phyloP scores from a whole-genome alignment of 129 eudicot species.

The Helianthus annuus region HanXRQr2.0-SUNRISE NC_035445.2:151991397-151991896 shows the following conservation, averaged over 20 bases:
- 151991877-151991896: too few relatives aligned
- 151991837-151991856: background rate
- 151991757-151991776: background rate
- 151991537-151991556: slow-evolving; percentile 24
- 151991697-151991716: background rate
- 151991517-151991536: slow-evolving; percentile 19
- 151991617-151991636: background rate
- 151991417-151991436: slow-evolving; percentile 17
- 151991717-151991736: slow-evolving; percentile 2
- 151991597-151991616: background rate
- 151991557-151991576: background rate
- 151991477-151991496: slow-evolving; percentile 9
- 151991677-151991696: slow-evolving; percentile 9
- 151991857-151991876: background rate
- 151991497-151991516: slow-evolving; percentile 29
- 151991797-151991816: background rate
- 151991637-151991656: slow-evolving; percentile 21
- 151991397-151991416: slow-evolving; percentile 21
- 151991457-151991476: slow-evolving; percentile 6
- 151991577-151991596: background rate
- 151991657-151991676: slow-evolving; percentile 11
- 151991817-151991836: background rate
- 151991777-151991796: background rate
- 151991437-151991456: slow-evolving; percentile 26
- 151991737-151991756: background rate